Evolutionary conservation across 257 asterid genomes (phyloP), one percentile per base, ranked within the genome.

Genomic region (Solanum etuberosum): DNA sequence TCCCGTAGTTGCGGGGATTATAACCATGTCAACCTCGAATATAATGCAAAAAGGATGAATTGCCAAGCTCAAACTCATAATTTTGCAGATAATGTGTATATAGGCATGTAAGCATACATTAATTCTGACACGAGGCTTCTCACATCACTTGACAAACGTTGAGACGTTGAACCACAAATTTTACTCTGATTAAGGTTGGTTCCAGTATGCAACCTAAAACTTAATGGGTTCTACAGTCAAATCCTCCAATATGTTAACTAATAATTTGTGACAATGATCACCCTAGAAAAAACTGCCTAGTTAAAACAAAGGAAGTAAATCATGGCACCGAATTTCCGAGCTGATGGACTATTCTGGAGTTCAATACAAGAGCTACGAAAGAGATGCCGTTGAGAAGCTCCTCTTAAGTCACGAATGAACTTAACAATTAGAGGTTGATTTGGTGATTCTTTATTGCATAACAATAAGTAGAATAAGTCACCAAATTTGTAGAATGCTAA

Each of bases 1-100:
- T 85, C 98, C 98, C 0, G 96, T 94, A 51, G 94, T 89, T 88
- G 99, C 96, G 12, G 98, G 98, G 74, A 96, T 85, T 81, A 94
- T 94, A 86, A 93, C 99, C 99, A 95, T 94, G 91, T 96, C 99
- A 87, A 95, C 98, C 99, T 96, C 91, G 21, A 90, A 85, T 15
- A 27, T 25, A 25, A 78, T 43, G 84, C 65, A 25, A 43, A 2
- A 27, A 43, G 1, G 84, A 43, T 15, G 84, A 78, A 78, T 78
- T 78, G n/a, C n/a, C 84, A 42, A 77, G 84, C 65, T 78, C 0
- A 5, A 78, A 29, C 48, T 73, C 20, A 73, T 37, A 35, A 72
- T 0, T 20, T 72, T 72, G 48, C 29, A 70, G 42, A 71, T 71
- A 71, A 71, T 8, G 42, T 32, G 8, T 4, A 29, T 13, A 18